Evolutionary conservation across 2,329 filamentous ascomycete genomes (phyloP), one percentile per base, ranked within the genome.

Genomic region (Verticillium nubilum): DNA sequence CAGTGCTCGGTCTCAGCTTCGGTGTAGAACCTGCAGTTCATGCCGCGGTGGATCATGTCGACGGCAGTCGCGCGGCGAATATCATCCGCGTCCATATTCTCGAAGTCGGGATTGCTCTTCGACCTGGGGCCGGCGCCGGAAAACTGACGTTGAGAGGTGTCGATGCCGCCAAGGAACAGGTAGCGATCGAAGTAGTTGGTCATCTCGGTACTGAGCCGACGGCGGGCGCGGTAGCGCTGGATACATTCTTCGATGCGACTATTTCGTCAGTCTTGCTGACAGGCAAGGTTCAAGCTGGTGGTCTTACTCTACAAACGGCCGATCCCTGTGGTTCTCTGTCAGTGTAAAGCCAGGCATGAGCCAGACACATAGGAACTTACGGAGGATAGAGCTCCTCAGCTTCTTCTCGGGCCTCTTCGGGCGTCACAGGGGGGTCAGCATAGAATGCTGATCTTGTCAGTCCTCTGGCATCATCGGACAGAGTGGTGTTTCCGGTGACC

Each of bases 171-270:
- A 52, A 94, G 88, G 35, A 85, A 81, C 60, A 98, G 83, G 69
- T 95, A 97, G 64, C 90, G 90, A 67, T 85, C 81, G 74, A 99
- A 95, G 33, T 92, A 76, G 19, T 81, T 77, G 4, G 78, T 72
- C 26, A 86, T 86, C 4, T 85, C 78, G 13, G 78, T 72, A 60
- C 89, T 84, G 60, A 97, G 83, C 64, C 90, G 92, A 31, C 93
- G 89, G 54, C 87, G 89, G 35, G 84, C 80, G 62, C 89, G 86
- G 75, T 88, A 99, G 15, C 92, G 88, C 65, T 92, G 87, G 58
- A 98, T 89, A 54, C 91, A 95, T 27, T 87, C 83, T 69, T 97
- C 88, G 47, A 98, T 91, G 54, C 95, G 91, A 59, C 89, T 90
- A 61, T 47, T 65, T 59, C 10, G 42, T 61, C 27, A 58, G 56